Evolutionary conservation across 805 yeast species (phyloP), one percentile per base, ranked within the genome.

Genomic region (Candida gorgasii): DNA sequence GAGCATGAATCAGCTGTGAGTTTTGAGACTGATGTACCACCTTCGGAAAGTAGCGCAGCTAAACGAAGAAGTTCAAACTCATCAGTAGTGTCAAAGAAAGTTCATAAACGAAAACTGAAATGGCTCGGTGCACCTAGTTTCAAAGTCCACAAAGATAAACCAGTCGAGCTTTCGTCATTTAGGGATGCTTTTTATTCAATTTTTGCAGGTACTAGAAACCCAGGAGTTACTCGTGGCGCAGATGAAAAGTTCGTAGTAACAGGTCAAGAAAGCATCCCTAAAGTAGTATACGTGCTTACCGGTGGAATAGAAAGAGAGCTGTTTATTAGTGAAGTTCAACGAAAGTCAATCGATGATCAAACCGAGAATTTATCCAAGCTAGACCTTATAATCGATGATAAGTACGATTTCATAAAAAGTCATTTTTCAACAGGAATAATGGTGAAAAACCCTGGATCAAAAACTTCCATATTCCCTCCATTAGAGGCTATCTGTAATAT

Each of bases 371-470:
- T 17, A 12, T 13, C n/a, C 14, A 8, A 29, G 19, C 8, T 12
- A 16, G 22, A 30, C 5, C 12, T 30, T 5, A 8, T 7, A 5
- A 18, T 12, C 18, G 8, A 30, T 12, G 15, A 23, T 6, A 29
- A 41, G 8, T 7, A 23, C 23, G 29, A 26, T n/a, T 36, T 35
- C 23, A 36, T 23, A 5, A 24, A 23, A 23, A n/a, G 11, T 2
- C 27, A 18, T 27, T 36, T 28, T 27, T 14, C 20, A 15, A 16
- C 4, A 15, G 33, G 19, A 22, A 13, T 39, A 15, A 32, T 38
- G 54, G 26, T n/a, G 53, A 33, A 56, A 4, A 70, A 82, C 5
- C 95, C 96, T 0, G 96, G 95, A 0, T 74, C 80, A 3, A 75
- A 74, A 48, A 79, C 73, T 31, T 71, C 76, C 8, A 57, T 79